Evolutionary conservation across 2,329 filamentous ascomycete genomes (phyloP).

Genomic region (Nemania sp.): DNA sequence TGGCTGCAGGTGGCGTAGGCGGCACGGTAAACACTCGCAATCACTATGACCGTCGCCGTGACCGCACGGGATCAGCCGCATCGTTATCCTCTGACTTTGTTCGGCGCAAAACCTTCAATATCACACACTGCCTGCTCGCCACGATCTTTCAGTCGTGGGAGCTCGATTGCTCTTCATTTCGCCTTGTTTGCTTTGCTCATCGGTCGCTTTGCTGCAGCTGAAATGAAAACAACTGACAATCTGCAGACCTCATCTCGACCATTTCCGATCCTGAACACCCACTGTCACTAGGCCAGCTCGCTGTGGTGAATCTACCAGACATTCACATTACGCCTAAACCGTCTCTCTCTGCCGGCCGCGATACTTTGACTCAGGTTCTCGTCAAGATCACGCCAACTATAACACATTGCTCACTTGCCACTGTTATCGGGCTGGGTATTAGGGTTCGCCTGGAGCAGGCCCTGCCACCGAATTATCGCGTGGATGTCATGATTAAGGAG

Average conservation of each 20-base stretch:
- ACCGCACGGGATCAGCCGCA: too few species aligned
- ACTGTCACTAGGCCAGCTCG: slow-evolving; percentile 86
- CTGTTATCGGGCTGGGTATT: slow-evolving; percentile 92
- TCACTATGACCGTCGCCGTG: too few species aligned
- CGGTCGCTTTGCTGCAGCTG: not conserved
- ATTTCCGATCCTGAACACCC: slow-evolving; percentile 98
- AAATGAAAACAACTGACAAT: slow-evolving; percentile 30
- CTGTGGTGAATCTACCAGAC: slow-evolving; percentile 94
- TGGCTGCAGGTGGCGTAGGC: too few species aligned
- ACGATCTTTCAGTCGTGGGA: too few species aligned
- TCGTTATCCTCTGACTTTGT: too few species aligned
- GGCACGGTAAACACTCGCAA: too few species aligned
- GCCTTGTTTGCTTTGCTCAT: not conserved
- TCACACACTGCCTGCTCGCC: too few species aligned
- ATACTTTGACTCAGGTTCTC: slow-evolving; percentile 70
- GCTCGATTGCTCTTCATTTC: too few species aligned
- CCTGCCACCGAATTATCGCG: slow-evolving; percentile 85
- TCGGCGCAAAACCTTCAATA: too few species aligned
- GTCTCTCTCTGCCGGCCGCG: slow-evolving; percentile 54
- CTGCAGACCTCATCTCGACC: slow-evolving; percentile 82
- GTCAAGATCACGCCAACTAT: slow-evolving; percentile 96
- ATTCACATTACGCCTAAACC: slow-evolving; percentile 76
- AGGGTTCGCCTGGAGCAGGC: slow-evolving; percentile 89
- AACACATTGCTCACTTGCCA: slow-evolving; percentile 94
- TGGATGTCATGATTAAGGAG: slow-evolving; percentile 93